Conservation (phyloP, 2,329 filamentous ascomycete genomes). For the Penicillium sp. region DNA sequence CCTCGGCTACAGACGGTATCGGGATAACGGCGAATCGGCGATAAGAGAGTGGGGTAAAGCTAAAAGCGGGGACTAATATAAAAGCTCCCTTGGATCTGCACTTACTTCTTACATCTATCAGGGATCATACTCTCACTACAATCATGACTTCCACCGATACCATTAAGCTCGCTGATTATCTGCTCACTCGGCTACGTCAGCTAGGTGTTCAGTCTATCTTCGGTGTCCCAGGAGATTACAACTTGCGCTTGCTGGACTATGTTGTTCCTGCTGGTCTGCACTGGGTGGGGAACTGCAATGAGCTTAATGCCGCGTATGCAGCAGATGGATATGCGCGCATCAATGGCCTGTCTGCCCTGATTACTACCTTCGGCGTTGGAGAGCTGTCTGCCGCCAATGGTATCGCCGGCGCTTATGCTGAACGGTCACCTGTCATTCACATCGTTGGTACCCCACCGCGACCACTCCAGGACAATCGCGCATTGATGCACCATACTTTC, state of each 20-base stretch:
- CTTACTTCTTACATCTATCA: background rate
- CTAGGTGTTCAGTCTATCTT: constrained; percentile 66
- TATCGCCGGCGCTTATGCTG: constrained; percentile 71
- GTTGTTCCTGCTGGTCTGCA: constrained; percentile 59
- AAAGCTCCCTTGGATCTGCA: background rate
- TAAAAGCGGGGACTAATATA: constrained; percentile 3
- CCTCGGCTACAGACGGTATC: constrained; percentile 19
- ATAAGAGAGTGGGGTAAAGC: constrained; percentile 17
- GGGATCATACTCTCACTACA: background rate
- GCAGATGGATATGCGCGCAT: constrained; percentile 36
- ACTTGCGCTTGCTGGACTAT: constrained; percentile 68
- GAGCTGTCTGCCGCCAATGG: constrained; percentile 71
- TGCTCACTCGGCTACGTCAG: constrained; percentile 65
- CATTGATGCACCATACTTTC: constrained; percentile 66
- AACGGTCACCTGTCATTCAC: constrained; percentile 68
- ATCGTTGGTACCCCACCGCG: constrained; percentile 57
- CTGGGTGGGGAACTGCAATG: constrained; percentile 70
- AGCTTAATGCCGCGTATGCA: constrained; percentile 65
- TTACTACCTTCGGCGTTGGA: constrained; percentile 58
- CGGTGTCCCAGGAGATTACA: constrained; percentile 72
- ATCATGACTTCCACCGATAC: constrained; percentile 18
- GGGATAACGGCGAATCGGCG: constrained; percentile 14
- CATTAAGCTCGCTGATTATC: constrained; percentile 49
- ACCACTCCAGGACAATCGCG: constrained; percentile 44
- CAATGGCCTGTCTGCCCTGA: constrained; percentile 30